Conservation (phyloP, 1,284 basidiomycete genomes). For the Hypsizygus ulmarius region DNA sequence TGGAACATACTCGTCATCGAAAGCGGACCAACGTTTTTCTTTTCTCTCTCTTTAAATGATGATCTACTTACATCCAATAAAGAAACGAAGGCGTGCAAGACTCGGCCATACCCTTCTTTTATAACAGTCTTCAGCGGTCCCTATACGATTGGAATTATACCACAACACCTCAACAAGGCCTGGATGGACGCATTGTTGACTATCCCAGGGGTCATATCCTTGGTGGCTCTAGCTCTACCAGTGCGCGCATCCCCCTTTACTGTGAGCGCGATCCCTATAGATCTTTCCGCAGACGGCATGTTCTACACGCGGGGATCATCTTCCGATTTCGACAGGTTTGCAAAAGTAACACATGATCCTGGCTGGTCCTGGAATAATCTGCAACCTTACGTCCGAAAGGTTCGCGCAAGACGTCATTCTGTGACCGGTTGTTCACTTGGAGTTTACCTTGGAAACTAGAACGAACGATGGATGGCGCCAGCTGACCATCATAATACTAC, state of each 20-base stretch:
- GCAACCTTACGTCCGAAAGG: conserved; percentile 34
- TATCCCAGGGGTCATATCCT: conserved; percentile 35
- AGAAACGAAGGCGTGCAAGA: conserved; percentile 13
- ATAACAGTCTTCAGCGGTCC: neutral
- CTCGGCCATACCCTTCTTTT: conserved; percentile 13
- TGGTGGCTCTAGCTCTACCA: conserved; percentile 37
- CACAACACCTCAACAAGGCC: conserved; percentile 29
- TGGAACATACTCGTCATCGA: conserved; percentile 12
- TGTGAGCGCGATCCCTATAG: neutral
- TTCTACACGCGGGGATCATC: conserved; percentile 39
- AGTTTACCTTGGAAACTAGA: conserved; percentile 19
- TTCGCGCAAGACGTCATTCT: conserved; percentile 11
- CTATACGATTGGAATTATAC: conserved; percentile 35
- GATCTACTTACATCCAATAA: no score
- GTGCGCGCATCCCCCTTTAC: conserved; percentile 24
- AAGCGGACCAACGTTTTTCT: conserved; percentile 12
- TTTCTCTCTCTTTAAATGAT: no score
- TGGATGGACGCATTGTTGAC: conserved; percentile 26
- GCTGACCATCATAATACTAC: conserved; percentile 29
- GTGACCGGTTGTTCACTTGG: neutral
- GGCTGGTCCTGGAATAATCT: conserved; percentile 42
- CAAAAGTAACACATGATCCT: conserved; percentile 33
- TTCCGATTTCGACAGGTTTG: conserved; percentile 40
- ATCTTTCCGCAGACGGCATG: conserved; percentile 35
- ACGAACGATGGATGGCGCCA: conserved; percentile 28